Evolutionary conservation across 768 basidiomycete genomes (phyloP), one percentile per base, ranked within the genome.

Genomic region (Glaciozyma martinii): DNA sequence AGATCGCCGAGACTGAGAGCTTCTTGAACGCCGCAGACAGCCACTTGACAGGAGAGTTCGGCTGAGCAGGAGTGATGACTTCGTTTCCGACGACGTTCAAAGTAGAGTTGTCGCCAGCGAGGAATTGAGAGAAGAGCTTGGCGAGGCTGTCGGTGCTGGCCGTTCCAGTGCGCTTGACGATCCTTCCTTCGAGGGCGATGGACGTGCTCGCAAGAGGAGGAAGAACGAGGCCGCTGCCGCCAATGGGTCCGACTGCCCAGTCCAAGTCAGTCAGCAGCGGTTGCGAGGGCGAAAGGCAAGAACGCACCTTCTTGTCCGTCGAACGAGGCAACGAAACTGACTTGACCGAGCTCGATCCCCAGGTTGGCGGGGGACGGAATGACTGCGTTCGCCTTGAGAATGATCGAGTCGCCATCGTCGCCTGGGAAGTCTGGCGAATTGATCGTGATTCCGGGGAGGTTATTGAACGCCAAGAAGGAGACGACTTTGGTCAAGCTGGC

Each of bases 11-110:
- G 16, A 88, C 79, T 10, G 81, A 80, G 37, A 88, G 76, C 8
- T 84, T 82, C 76, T 84, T 80, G 78, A 88, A 87, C 9, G 86
- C 86, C n/a, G 81, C 79, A 53, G 81, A 85, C 47, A 88, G 74
- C 86, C 86, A 87, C 5, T 75, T 74, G 19, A 87, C 83, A 0
- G 63, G 63, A 27, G 53, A 59, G 44, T 65, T 33, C 19, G 63
- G 67, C 49, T 69, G 67, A 30, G 83, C 84, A 16, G 77, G 74
- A 15, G 86, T 84, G 60, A 84, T 81, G 12, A 86, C 85, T 21
- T 82, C 81, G 46, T 82, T 77, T 32, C 86, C 86, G 37, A 78
- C 79, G 18, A 84, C 82, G 27, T 78, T 75, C 49, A 88, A 78
- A 1, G 84, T 85, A 63, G 82, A 80, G 42, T 86, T 86, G 65